phyloP scores from a whole-genome alignment of 2,329 filamentous ascomycete genomes.

The Diaporthe ampelina region DNA sequence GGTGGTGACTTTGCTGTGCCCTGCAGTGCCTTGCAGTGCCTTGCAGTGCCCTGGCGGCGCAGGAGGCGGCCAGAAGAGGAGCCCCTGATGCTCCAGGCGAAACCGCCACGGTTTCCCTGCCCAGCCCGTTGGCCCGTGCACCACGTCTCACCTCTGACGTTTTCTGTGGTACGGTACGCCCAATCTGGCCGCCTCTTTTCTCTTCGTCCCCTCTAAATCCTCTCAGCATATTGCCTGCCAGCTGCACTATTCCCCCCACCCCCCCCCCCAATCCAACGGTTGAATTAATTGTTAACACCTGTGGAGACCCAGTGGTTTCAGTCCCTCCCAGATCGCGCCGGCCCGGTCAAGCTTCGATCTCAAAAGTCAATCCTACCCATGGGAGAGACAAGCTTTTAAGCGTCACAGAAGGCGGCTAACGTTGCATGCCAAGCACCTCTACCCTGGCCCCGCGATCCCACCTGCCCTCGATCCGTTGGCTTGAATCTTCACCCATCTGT shows the following conservation, averaged over 20 bases:
- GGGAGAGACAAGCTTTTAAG: slow-evolving; percentile 17
- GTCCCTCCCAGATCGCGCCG: background rate
- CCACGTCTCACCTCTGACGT: slow-evolving; percentile 28
- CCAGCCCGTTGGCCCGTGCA: slow-evolving; percentile 27
- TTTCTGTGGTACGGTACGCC: slow-evolving; percentile 13
- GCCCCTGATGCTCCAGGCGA: slow-evolving; percentile 27
- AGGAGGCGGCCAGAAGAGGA: background rate
- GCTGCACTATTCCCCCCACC: background rate
- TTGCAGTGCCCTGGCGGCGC: background rate
- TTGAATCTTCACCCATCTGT: slow-evolving; percentile 9
- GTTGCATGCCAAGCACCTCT: background rate
- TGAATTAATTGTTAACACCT: background rate
- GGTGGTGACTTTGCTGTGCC: background rate
- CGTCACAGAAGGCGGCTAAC: slow-evolving; percentile 15
- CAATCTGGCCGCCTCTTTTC: background rate
- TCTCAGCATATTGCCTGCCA: background rate
- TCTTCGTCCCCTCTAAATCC: background rate
- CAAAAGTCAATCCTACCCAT: slow-evolving; percentile 3
- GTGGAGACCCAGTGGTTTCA: background rate
- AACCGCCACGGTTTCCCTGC: slow-evolving; percentile 33
- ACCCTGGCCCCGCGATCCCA: slow-evolving; percentile 1
- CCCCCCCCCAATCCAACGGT: too few species aligned
- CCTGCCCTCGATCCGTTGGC: background rate
- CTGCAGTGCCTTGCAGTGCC: background rate
- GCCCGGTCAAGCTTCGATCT: slow-evolving; percentile 24